phyloP scores from a whole-genome alignment of 345 rosid genomes.

The Lenwebbia sp. region DNA sequence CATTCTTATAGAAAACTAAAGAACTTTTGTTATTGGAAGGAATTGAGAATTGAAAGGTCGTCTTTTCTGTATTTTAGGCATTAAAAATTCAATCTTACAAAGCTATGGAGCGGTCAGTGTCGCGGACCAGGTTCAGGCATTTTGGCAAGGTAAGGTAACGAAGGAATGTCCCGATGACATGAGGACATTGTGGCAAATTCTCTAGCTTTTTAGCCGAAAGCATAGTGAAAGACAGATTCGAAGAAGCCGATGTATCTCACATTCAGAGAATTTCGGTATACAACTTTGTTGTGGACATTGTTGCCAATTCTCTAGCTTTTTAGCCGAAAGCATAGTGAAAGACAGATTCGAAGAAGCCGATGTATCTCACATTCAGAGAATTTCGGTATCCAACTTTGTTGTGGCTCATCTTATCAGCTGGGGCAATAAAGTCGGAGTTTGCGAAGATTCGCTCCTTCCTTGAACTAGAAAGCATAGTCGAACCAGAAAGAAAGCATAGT shows the following conservation, averaged over 20 bases:
- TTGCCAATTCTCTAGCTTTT: background rate
- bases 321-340: background rate
- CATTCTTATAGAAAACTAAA: background rate
- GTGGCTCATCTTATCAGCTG: background rate
- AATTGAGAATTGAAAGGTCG: background rate
- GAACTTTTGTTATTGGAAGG: background rate
- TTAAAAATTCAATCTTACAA: background rate
- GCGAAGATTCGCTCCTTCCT: background rate
- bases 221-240: background rate
- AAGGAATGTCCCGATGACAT: background rate
- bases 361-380: background rate
- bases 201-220: background rate
- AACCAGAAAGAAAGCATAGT: background rate
- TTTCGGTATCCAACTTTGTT: background rate
- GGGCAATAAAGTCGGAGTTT: background rate
- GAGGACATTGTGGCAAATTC: background rate
- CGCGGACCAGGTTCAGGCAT: background rate
- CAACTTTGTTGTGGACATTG: background rate
- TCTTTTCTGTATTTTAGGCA: background rate
- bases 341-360: background rate
- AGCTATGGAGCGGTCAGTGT: background rate
- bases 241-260: background rate
- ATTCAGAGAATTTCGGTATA: background rate
- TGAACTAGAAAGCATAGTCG: background rate
- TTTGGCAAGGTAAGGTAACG: background rate